Conservation (phyloP, 306 rosid species). For the Rosa persica region DNA sequence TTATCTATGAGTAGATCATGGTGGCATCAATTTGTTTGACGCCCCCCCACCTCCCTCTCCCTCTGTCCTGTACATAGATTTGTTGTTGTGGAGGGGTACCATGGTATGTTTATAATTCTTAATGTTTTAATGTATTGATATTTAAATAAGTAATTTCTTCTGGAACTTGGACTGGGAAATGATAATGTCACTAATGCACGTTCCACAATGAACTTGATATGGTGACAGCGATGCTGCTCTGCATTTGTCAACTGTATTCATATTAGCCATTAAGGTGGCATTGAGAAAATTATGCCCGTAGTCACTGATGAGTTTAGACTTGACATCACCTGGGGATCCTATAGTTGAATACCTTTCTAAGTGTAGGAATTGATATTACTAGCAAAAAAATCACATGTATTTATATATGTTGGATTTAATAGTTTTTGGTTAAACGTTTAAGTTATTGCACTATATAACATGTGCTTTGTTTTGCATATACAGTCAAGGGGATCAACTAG, state of each 20-base stretch:
- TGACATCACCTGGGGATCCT: neutral
- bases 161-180: neutral
- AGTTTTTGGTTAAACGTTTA: neutral
- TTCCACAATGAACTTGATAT: neutral
- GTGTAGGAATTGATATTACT: neutral
- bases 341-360: neutral
- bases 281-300: neutral
- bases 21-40: neutral
- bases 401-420: neutral
- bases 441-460: neutral
- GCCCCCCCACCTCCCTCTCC: too few relatives aligned
- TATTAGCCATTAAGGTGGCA: neutral
- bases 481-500: conserved; percentile 98
- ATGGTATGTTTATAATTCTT: neutral
- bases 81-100: neutral
- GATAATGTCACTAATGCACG: neutral
- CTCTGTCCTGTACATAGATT: neutral
- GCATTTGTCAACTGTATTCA: neutral
- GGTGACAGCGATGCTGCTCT: neutral
- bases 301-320: neutral
- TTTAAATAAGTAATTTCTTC: neutral
- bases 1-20: neutral
- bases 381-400: neutral
- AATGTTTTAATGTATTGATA: neutral
- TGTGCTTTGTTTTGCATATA: conserved; percentile 26